Evolutionary conservation across 2,329 filamentous ascomycete species (phyloP), one percentile per base, ranked within the genome.

Genomic region (Chaetomium sp.): DNA sequence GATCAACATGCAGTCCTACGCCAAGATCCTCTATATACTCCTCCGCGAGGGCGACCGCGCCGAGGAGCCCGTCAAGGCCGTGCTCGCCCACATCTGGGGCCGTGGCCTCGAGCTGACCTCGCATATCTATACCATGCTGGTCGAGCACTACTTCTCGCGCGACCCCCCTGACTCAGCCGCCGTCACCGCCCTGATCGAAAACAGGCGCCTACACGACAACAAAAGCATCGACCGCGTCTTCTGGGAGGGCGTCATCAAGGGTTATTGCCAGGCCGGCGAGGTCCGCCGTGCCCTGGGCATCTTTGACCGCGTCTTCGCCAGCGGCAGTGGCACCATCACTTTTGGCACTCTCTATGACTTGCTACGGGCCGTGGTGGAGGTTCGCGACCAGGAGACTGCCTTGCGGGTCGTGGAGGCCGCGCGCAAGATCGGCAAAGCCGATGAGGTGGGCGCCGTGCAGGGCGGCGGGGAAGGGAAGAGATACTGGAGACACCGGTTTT

Each of bases 81-180:
- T 94, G 8, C 80, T 92, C 51, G 76, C 79, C 1, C 85, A 89
- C 74, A 90, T 95, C 82, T 77, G 78, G 58, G 70, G 72, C 6
- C 77, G 80, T 27, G 82, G 83, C 23, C 72, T 89, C 51, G 74
- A 81, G 56, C 81, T 86, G 2, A 85, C 84, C 4, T 76, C 85
- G 1, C 84, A 92, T 70, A 90, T 92, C 72, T 90, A 90, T 78
- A 93, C 90, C 27, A 90, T 89, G 71, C 83, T 95, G 23, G 79
- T 90, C 54, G 84, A 88, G 54, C 82, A 90, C 73, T 89, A 88
- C 73, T 89, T 93, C 73, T 72, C 79, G 9, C 82, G 81, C 58
- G 67, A 77, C 1, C 85, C 86, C 2, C 86, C 88, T 0, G 82
- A 90, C 69, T 77, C 90, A 33, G 75, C 77, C 1, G 83, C 85